Evolutionary conservation across 192 early-diverging fungal species (phyloP).

Genomic region (Backusella parvicylindrica): DNA sequence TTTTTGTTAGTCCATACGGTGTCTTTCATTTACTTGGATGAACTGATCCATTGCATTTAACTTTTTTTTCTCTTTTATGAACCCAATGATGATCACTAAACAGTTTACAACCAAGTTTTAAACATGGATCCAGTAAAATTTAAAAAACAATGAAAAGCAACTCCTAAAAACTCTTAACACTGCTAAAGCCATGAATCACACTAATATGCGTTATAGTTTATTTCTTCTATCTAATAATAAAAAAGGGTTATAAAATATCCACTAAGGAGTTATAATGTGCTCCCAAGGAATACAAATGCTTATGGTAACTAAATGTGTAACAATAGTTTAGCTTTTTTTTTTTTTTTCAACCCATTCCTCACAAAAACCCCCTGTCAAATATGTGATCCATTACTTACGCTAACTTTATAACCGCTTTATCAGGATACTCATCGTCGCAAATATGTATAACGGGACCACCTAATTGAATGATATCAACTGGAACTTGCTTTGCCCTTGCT

Average conservation of each 20-base stretch:
- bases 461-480: conserved; percentile 86
- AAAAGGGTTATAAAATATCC: conserved; percentile 12
- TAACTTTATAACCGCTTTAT: conserved; percentile 62
- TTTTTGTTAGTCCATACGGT: no score
- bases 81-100: no score
- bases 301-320: conserved; percentile 62
- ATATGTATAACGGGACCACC: conserved; percentile 75
- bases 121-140: background rate
- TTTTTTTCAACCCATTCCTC: background rate
- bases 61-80: no score
- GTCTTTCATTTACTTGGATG: no score
- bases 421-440: conserved; percentile 63
- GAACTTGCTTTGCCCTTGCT: conserved; percentile 64
- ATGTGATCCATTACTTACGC: conserved; percentile 53
- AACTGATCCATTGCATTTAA: no score
- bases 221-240: background rate
- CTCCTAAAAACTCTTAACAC: no score
- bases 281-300: conserved; percentile 88
- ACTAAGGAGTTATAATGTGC: conserved; percentile 94
- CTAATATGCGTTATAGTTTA: background rate
- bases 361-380: background rate
- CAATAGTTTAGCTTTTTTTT: background rate
- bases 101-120: no score
- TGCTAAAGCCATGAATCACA: background rate
- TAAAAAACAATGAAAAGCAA: background rate